Conservation (phyloP, 2,329 filamentous ascomycete species). For the Aspergillus sp. region DNA sequence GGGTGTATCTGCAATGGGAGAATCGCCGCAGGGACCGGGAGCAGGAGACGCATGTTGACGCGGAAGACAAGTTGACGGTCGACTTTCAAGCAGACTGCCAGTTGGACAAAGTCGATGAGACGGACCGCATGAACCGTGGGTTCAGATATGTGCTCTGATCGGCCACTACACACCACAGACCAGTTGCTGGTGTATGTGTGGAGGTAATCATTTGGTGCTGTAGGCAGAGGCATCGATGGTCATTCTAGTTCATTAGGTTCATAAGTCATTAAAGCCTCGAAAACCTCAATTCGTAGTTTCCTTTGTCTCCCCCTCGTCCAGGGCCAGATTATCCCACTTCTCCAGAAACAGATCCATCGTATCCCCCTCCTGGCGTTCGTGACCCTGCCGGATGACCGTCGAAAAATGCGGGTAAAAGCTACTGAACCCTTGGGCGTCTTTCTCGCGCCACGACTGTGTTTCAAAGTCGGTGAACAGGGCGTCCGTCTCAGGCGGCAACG, state of each 20-base stretch:
- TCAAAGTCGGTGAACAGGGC: slow-evolving; percentile 24
- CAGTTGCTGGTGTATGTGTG: too few relatives aligned
- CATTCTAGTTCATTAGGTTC: too few relatives aligned
- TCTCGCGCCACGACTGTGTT: slow-evolving; percentile 17
- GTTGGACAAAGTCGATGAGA: slow-evolving; percentile 18
- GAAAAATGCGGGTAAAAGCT: slow-evolving; percentile 26
- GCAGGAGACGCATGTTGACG: slow-evolving; percentile 13
- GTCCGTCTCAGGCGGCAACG: slow-evolving; percentile 23
- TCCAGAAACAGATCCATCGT: slow-evolving; percentile 27
- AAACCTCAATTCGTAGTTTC: background rate
- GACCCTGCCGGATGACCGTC: slow-evolving; percentile 12
- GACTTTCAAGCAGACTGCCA: slow-evolving; percentile 10
- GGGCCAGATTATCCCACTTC: slow-evolving; percentile 27
- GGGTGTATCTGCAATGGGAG: slow-evolving; percentile 13
- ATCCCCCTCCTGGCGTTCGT: slow-evolving; percentile 2
- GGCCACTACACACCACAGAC: too few relatives aligned
- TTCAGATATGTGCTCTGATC: slow-evolving; percentile 19
- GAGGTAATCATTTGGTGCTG: too few relatives aligned
- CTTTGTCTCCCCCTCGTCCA: slow-evolving; percentile 1
- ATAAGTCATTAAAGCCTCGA: too few relatives aligned
- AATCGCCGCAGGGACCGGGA: slow-evolving; percentile 12
- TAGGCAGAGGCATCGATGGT: too few relatives aligned
- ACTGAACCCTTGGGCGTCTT: slow-evolving; percentile 18
- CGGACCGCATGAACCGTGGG: slow-evolving; percentile 17
- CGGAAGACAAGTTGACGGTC: slow-evolving; percentile 11